Evolutionary conservation across 371 early-diverging fungal species (phyloP), one percentile per base, ranked within the genome.

Genomic region (Mortierella sp.): DNA sequence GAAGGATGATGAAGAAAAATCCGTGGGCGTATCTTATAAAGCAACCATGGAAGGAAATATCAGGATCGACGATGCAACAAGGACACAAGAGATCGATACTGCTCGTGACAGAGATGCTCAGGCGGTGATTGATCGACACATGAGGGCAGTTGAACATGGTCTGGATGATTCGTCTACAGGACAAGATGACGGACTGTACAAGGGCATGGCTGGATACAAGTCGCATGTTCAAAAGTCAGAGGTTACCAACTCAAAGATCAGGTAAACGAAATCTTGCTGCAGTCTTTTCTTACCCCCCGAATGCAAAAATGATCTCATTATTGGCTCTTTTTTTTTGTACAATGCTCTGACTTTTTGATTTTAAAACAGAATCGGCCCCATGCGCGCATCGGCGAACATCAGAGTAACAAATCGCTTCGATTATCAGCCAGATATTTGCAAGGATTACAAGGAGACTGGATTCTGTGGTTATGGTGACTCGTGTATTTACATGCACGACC

Each of bases 361-460:
- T n/a, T 47, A 17, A 31, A 49, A 34, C 27, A 71, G 92, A 48
- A 91, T 93, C 0, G 97, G 99, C 1, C 97, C 99, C 4, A 89
- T 95, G 54, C 79, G 87, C 17, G 96, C 92, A 3, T 88, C 94
- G 17, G 80, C 93, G 15, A 92, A 96, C 72, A 83, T 97, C 44
- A 87, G 98, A 52, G 91, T 96, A 0, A 94, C 94, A 5, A 87
- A 86, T 49, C 87, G 94, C 11, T 93, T 97, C 63, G 99, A 99
- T 81, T 99, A 97, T 81, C 95, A 96, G 78, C 96, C 96, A n/a
- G 97, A 96, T 64, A 85, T 99, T 30, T 99, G 99, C 86, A 99
- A 99, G 82, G 99, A 99, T 84, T 99, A 97, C 82, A 97, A 97
- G 82, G 92, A 92, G 70, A 94, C 93, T 8, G 95, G 95, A 15